Base-by-base conservation (phyloP, 2,329 filamentous ascomycete genomes). In the Macrophomina pseudophaseolina region DNA sequence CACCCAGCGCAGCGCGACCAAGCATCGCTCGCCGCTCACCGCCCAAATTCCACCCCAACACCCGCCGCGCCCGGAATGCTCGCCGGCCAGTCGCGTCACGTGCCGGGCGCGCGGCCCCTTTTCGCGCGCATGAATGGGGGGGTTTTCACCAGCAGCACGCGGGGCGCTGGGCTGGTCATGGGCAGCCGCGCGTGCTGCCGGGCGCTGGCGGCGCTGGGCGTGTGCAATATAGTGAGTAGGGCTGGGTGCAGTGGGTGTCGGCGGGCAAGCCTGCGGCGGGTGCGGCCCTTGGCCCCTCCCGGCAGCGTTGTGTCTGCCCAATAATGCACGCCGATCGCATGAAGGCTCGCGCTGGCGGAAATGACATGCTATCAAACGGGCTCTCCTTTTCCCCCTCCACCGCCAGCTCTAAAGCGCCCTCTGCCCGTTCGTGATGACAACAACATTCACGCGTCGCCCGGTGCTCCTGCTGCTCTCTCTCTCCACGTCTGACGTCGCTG, bases 331-430 rank as follows among this genome's bases (percentile, higher is more conserved):
- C 42, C 64, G 64, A 65, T 65, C 63, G 60, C 60, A 64, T 53
- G 60, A 53, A 32, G 63, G 63, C 52, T 52, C 64, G 53, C 64
- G 64, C 38, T 44, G 58, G 58, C 64, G 53, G 64, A 66, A 66
- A 66, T 66, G 44, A 66, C 54, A 38, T 9, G 53, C 48, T 64
- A 52, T 64, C 64, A 66, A 58, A 69, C 69, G 67, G 23, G 23
- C 23, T 72, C 73, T 74, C 74, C 73, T 74, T 75, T 74, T 72
- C 69, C 69, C 35, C 32, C 59, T 67, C 58, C 60, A 66, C 48
- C 58, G 63, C 63, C 63, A 44, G 48, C 63, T 65, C 63, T 56
- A 65, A 58, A 65, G n/a, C 30, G n/a, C 35, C 54, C 44, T 44
- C 62, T 16, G 62, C 40, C 48, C 64, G 53, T 46, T 54, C 53